Base-by-base conservation (phyloP, 352 stramenopile species). In the Halophytophthora batemanensis region DNA sequence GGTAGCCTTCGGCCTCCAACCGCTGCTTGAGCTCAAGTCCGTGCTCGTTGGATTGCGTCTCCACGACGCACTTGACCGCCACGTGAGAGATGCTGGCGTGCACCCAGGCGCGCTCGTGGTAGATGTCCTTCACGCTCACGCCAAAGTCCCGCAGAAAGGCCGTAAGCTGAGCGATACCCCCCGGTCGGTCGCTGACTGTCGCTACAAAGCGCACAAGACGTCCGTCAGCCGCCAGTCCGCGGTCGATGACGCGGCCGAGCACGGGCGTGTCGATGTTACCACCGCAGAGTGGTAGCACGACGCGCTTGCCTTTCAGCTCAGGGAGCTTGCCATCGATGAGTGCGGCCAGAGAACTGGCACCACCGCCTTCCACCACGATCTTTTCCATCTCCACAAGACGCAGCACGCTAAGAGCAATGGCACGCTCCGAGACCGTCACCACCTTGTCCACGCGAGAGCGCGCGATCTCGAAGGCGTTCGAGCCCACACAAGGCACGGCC, bases 211-310 rank as follows among this genome's bases (percentile, higher is more conserved):
- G 95, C 52, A 98, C 90, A 29, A 99, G 88, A 31, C 96, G 87
- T 45, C 90, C 81, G 66, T 99, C 96, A 3, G 96, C 96, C n/a
- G 96, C 96, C 19, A 99, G 69, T 54, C 96, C 96, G 34, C 96
- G 82, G 61, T 99, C 95, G 44, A 99, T 96, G 14, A 99, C 95
- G 39, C 96, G 82, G 7, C 95, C 95, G 10, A 98, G 70, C 6
- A 97, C 92, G 2, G 93, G 96, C 25, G 92, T 98, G 57, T 98
- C 96, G 60, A 99, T 98, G 71, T 99, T 99, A 49, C 96, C 96
- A 40, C 96, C 96, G 53, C 96, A 99, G 7, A 99, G 65, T 4
- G 96, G 94, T 11, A 99, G 65, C 29, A 98, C 93, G 49, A 99
- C 86, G 42, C 97, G 98, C 59, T 97, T 97, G 38, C 76, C 80